Evolutionary conservation across 208 protist species (phyloP), one percentile per base, ranked within the genome.

Genomic region (Crithidia bombi): DNA sequence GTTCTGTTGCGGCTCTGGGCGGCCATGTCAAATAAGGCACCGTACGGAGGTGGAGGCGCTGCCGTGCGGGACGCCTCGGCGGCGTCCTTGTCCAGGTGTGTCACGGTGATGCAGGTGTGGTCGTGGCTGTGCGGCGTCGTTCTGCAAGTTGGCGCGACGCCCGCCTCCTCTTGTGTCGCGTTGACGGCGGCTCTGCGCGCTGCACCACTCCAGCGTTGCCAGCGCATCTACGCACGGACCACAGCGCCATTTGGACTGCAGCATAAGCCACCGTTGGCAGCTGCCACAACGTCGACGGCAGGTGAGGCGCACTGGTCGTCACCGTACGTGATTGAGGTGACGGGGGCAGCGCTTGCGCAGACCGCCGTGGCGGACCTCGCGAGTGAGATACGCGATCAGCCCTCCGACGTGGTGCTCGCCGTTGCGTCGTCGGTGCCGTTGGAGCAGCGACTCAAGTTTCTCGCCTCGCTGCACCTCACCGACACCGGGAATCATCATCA

Each of bases 381-480:
- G 2, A 67, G 71, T n/a, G 63, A 61, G 21, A 38, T 77, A 47
- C 30, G 64, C 12, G 64, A 77, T 6, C 71, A 77, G 64, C 71
- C 71, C 25, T 33, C 71, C 2, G 71, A 77, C 50, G 71, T 77
- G 32, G 47, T 77, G 38, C 57, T 77, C 7, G 71, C 38, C 19
- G 23, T 77, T 5, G 47, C 41, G 12, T 6, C 61, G 7, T 23
- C 47, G 17, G 19, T 77, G 3, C 57, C 23, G 12, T 25, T 65
- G 21, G 35, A 65, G 58, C 56, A 66, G 32, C 67, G 67, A 35
- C 46, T 77, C 30, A 52, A 65, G 39, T 77, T 77, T 43, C 64
- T 77, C 41, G 71, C 71, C 28, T 77, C 71, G 11, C 57, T 77
- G 32, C 71, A 71, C 38, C 54, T 77, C 47, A 59, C 39, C 26